Evolutionary conservation across 78 protist genomes (phyloP).

Genomic region (Pelomyxa schiedti): DNA sequence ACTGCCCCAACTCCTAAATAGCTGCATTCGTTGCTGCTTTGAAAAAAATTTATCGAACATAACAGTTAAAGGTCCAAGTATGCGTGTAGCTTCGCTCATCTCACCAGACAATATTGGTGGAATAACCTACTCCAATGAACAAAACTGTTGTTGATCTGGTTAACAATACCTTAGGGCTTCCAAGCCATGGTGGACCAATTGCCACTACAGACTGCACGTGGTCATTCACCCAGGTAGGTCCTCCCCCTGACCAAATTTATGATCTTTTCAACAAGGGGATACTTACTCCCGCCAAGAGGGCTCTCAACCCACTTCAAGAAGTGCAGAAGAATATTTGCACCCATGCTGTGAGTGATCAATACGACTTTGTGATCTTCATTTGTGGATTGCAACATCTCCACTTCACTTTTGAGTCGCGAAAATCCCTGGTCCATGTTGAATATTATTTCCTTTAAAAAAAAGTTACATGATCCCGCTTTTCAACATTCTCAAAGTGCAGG

Average conservation of each 20-base stretch:
- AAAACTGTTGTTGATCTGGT: too few species aligned
- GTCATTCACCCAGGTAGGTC: conserved; percentile 4
- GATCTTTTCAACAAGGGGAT: too few species aligned
- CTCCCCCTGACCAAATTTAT: too few species aligned
- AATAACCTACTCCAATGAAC: too few species aligned
- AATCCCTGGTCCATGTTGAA: conserved; percentile 11
- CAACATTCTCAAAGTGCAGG: background rate
- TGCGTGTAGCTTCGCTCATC: conserved; percentile 3
- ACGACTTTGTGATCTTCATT: conserved; percentile 4
- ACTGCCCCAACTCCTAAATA: background rate
- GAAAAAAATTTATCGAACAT: background rate
- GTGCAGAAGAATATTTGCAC: conserved; percentile 1
- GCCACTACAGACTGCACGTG: background rate
- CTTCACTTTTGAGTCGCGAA: background rate
- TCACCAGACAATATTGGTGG: conserved; percentile 11
- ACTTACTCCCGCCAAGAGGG: background rate
- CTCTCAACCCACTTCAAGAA: conserved; percentile 34
- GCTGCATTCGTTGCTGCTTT: background rate
- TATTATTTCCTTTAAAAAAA: too few species aligned
- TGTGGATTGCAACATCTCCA: conserved; percentile 10
- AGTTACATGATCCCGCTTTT: too few species aligned
- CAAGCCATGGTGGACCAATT: conserved; percentile 12
- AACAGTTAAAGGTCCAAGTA: background rate
- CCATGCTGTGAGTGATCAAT: conserved; percentile 28
- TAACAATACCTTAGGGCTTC: conserved; percentile 2